Conservation (phyloP, 305 asterid species). For the Fraxinus xanthoxyloides region DNA sequence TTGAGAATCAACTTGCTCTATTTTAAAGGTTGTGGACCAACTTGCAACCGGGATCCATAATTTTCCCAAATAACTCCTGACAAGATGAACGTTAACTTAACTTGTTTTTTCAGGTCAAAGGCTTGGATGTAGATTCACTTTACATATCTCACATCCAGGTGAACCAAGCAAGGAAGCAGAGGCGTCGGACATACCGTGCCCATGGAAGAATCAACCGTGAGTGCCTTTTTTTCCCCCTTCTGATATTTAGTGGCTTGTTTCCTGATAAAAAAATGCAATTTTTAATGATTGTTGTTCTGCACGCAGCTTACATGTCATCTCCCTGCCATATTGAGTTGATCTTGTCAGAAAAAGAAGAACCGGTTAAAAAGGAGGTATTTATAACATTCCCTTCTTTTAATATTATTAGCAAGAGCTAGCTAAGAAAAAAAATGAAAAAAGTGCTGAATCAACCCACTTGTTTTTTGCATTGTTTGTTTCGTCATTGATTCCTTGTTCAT, state of each 20-base stretch:
- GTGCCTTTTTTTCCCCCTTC: conserved; percentile 2
- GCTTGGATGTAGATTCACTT: conserved; percentile 77
- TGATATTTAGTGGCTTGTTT: neutral
- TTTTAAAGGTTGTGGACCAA: neutral
- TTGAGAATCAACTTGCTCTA: neutral
- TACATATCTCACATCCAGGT: conserved; percentile 80
- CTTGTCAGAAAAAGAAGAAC: conserved; percentile 66
- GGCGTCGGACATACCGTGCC: conserved; percentile 80
- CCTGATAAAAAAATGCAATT: neutral
- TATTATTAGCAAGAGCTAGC: neutral
- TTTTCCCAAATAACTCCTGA: neutral
- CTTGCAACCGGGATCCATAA: neutral
- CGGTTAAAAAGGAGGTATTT: conserved; percentile 68
- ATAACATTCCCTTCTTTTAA: neutral
- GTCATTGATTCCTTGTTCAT: neutral
- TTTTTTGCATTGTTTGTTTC: neutral
- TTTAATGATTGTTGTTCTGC: neutral
- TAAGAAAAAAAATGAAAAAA: neutral
- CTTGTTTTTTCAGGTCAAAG: conserved; percentile 42
- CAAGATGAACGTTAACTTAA: neutral
- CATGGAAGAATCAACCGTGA: conserved; percentile 81
- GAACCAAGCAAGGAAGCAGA: conserved; percentile 77
- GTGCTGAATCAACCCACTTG: neutral
- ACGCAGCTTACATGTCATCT: conserved; percentile 74
- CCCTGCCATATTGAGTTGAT: conserved; percentile 80